Evolutionary conservation across 2,329 filamentous ascomycete genomes (phyloP).

Genomic region (Triangularia verruculosa): DNA sequence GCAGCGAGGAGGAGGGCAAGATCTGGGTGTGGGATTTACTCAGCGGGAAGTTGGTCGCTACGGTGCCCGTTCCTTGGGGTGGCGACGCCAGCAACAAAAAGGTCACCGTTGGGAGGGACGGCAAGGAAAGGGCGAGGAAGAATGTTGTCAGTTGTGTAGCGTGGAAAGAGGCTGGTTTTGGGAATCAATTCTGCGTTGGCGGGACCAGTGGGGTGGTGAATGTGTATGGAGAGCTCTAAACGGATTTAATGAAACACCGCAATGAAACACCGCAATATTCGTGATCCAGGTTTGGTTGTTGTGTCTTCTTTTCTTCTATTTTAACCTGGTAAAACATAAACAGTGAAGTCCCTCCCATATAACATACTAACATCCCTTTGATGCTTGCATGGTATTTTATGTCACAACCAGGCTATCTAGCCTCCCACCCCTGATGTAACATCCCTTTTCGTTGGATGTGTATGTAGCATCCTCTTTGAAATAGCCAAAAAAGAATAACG

Average conservation of each 20-base stretch:
- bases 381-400: neutral
- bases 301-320: neutral
- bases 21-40: slow-evolving; percentile 83
- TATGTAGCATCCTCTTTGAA: neutral
- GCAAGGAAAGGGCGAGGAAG: slow-evolving; percentile 55
- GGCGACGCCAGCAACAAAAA: slow-evolving; percentile 45
- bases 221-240: slow-evolving; percentile 48
- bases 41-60: slow-evolving; percentile 64
- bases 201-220: slow-evolving; percentile 65
- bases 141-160: slow-evolving; percentile 62
- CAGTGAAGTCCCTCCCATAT: neutral
- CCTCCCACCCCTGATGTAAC: neutral
- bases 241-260: neutral
- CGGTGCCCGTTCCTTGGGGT: slow-evolving; percentile 58
- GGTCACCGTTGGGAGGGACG: slow-evolving; percentile 56
- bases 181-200: slow-evolving; percentile 63
- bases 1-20: slow-evolving; percentile 49
- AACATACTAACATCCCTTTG: neutral
- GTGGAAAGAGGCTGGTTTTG: slow-evolving; percentile 61
- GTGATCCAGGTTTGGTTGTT: neutral
- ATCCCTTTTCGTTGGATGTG: neutral
- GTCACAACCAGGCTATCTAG: neutral
- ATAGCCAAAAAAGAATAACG: slow-evolving; percentile 8
- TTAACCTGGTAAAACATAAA: neutral
- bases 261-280: neutral